A percentile compares a stretch with the other conserved stretches of the same genome.
These are phyloP conservation scores for Calonectria pauciramosa DNA, from an alignment of 2,329 filamentous ascomycete genomes.

Conservation along the genomic window DNA sequence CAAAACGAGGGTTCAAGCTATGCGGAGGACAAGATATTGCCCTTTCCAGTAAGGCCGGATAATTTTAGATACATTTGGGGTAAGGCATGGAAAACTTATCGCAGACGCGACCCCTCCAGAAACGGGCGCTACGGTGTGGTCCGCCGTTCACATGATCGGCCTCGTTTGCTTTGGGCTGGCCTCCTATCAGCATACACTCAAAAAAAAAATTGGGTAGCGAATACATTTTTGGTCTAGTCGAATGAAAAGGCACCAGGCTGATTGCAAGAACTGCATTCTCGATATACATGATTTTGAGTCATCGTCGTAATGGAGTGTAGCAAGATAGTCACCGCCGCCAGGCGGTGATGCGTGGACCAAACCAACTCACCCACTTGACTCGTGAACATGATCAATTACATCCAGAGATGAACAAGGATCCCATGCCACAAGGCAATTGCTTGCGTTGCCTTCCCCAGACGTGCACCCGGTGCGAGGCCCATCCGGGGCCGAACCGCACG, in stretches of 20 bases:
- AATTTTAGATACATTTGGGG: not conserved
- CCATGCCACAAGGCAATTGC: not conserved
- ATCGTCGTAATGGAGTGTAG: not conserved
- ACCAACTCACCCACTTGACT: not conserved
- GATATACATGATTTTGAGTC: constrained; percentile 2
- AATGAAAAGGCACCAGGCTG: not conserved
- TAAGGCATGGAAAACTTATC: constrained; percentile 1
- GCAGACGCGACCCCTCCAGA: not conserved
- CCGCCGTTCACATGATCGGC: constrained; percentile 18
- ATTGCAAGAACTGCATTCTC: not conserved
- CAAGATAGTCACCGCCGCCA: not conserved
- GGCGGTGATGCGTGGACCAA: not conserved
- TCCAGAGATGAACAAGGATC: not conserved
- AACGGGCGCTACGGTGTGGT: constrained; percentile 3
- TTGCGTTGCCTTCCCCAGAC: not conserved
- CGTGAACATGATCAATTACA: not conserved
- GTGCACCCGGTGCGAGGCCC: not conserved
- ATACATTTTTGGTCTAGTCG: not conserved
- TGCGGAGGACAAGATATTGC: not conserved
- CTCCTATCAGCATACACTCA: constrained; percentile 6
- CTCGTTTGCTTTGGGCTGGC: not conserved
- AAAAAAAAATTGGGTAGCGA: not conserved
- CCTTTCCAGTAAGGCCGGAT: not conserved
- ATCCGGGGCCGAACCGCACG: constrained; percentile 2
- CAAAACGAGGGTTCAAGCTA: not conserved